Conservation (phyloP, 2,329 filamentous ascomycete species). For the Neopestalotiopsis rosae region DNA sequence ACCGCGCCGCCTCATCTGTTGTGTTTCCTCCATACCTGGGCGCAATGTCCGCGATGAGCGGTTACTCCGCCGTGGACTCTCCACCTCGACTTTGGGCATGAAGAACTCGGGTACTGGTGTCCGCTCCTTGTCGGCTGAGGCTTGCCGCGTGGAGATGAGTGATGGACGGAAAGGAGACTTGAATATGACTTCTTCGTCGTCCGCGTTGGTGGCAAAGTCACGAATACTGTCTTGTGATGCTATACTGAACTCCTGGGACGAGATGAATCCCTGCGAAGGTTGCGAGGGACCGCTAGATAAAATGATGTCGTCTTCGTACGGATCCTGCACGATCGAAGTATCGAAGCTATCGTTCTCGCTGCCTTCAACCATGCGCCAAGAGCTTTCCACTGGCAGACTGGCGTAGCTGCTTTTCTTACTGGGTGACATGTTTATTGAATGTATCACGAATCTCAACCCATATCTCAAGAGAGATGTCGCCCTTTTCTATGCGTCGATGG, state of each 20-base stretch:
- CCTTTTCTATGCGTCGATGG: background rate
- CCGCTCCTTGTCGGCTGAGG: constrained; percentile 37
- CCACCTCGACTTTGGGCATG: constrained; percentile 55
- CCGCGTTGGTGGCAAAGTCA: constrained; percentile 57
- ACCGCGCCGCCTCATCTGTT: constrained; percentile 35
- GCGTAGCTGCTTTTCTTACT: constrained; percentile 27
- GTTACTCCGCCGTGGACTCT: constrained; percentile 42
- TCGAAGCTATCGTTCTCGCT: constrained; percentile 66
- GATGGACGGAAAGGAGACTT: constrained; percentile 62
- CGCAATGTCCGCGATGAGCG: constrained; percentile 41
- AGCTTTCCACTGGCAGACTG: constrained; percentile 53
- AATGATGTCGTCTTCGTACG: constrained; percentile 46
- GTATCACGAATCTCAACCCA: background rate
- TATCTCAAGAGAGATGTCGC: background rate
- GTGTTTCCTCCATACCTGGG: constrained; percentile 32
- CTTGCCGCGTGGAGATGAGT: constrained; percentile 37
- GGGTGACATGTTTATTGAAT: constrained; percentile 18
- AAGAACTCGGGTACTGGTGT: constrained; percentile 57
- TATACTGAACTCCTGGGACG: constrained; percentile 46
- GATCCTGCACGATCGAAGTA: constrained; percentile 55
- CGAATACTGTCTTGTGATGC: constrained; percentile 63
- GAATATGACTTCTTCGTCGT: constrained; percentile 61
- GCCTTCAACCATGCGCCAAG: constrained; percentile 66
- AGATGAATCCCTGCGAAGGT: constrained; percentile 48
- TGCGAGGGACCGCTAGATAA: constrained; percentile 45